Evolutionary conservation across 805 yeast species (phyloP).

Genomic region (Tanozyma kutaoensis): DNA sequence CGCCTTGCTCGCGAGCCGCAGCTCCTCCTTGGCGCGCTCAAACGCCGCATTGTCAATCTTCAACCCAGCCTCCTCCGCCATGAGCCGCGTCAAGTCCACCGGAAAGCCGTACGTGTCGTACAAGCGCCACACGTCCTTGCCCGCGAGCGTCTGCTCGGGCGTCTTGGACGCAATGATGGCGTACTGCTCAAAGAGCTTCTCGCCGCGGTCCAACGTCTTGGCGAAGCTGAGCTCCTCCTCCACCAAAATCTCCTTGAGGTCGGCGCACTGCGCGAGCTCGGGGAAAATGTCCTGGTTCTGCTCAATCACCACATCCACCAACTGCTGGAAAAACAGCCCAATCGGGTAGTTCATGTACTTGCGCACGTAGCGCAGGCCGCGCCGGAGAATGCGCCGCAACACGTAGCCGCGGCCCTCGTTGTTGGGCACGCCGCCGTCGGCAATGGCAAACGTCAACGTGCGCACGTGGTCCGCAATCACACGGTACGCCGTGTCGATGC

Average conservation of each 20-base stretch:
- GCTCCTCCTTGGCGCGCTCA: slow-evolving; percentile 78
- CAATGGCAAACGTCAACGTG: slow-evolving; percentile 88
- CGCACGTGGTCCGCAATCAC: slow-evolving; percentile 98
- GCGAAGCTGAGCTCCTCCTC: slow-evolving; percentile 96
- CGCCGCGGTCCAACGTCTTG: slow-evolving; percentile 95
- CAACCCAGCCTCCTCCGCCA: slow-evolving; percentile 97
- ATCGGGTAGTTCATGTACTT: slow-evolving; percentile 93
- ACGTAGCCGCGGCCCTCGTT: slow-evolving; percentile 99
- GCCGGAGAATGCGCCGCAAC: slow-evolving; percentile 87
- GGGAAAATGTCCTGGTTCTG: slow-evolving; percentile 88
- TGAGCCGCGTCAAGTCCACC: slow-evolving; percentile 89
- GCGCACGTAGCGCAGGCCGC: slow-evolving; percentile 95
- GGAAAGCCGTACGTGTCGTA: slow-evolving; percentile 99
- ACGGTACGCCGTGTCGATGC: slow-evolving; percentile 95
- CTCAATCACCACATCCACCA: slow-evolving; percentile 85
- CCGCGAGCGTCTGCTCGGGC: slow-evolving; percentile 66
- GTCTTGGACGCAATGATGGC: slow-evolving; percentile 71
- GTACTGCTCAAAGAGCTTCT: slow-evolving; percentile 87
- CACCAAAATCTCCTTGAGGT: slow-evolving; percentile 78
- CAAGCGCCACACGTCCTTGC: slow-evolving; percentile 95
- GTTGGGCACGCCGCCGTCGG: slow-evolving; percentile 99
- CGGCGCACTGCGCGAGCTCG: slow-evolving; percentile 62
- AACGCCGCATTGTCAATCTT: slow-evolving; percentile 87
- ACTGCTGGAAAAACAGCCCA: slow-evolving; percentile 83
- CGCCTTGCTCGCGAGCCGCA: slow-evolving; percentile 92